phyloP scores from a whole-genome alignment of 345 rosid species.

The Corchorus olitorius region DNA sequence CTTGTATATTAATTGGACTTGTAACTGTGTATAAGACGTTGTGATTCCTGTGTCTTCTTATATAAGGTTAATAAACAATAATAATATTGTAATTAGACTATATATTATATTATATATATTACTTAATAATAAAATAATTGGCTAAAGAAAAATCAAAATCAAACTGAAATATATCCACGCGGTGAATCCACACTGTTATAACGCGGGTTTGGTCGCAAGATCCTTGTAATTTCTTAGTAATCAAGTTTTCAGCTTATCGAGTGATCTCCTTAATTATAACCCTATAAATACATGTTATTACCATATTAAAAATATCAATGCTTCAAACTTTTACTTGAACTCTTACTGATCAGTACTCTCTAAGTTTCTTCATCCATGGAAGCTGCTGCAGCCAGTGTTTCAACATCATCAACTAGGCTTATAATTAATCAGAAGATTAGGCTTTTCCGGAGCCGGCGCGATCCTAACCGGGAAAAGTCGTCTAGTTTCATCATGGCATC shows the following conservation, averaged over 20 bases:
- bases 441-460: neutral
- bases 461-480: neutral
- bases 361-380: neutral
- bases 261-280: neutral
- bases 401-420: neutral
- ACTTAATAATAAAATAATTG: too few species aligned
- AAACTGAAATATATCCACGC: neutral
- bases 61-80: too few species aligned
- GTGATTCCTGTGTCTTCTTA: too few species aligned
- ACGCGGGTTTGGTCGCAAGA: neutral
- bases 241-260: neutral
- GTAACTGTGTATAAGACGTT: too few species aligned
- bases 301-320: neutral
- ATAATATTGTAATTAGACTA: too few species aligned
- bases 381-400: too few species aligned
- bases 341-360: neutral
- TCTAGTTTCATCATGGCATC: neutral
- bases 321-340: neutral
- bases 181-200: neutral
- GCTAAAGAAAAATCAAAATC: neutral
- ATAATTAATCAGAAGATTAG: too few species aligned
- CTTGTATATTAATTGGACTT: too few species aligned
- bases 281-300: neutral
- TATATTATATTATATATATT: too few species aligned
- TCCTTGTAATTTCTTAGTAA: neutral